Base-by-base conservation (phyloP, 495 filamentous ascomycete genomes). In the Lentithecium fluviatile region DNA sequence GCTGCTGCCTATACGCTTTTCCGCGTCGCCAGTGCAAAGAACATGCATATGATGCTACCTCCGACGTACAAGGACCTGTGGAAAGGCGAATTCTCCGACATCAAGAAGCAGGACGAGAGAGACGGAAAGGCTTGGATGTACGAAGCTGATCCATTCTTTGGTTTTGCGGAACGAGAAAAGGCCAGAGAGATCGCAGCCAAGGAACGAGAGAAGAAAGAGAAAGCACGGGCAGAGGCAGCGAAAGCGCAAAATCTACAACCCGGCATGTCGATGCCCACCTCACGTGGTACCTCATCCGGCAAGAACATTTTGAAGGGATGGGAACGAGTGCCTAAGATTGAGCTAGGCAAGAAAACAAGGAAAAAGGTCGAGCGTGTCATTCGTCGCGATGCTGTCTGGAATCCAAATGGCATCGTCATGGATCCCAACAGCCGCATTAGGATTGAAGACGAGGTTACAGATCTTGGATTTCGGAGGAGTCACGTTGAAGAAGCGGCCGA, bases 21-120 rank as follows among this genome's bases (percentile, higher is more conserved):
- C 71, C 84, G 94, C 37, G 88, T 97, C 0, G 90, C 88, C 74
- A 96, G 86, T 69, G 95, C 93, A 88, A 88, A 87, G 65, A 98
- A 96, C 63, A 80, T 96, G 38, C 89, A 96, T 67, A 90, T 95
- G 79, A 90, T 89, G 79, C 77, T 98, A 59, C 94, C 94, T n/a
- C 94, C 95, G 1, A 85, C 83, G 54, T 95, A 96, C 68, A 84
- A 82, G 64, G 83, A 86, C 61, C 75, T 96, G 26, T 98, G 94
- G 94, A 93, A 93, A 73, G 82, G 83, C 10, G 83, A 88, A 52
- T 95, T 97, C 67, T 80, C 86, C 45, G 81, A 83, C 2, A 72
- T 96, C 58, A 97, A 95, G 73, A 80, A 80, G 58, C 79, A 84
- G 56, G 91, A 95, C 67, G 77, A 87, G 12, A 85, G 82, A 63